Evolutionary conservation across 805 yeast species (phyloP), one percentile per base, ranked within the genome.

Genomic region (Candida coleopterorum): DNA sequence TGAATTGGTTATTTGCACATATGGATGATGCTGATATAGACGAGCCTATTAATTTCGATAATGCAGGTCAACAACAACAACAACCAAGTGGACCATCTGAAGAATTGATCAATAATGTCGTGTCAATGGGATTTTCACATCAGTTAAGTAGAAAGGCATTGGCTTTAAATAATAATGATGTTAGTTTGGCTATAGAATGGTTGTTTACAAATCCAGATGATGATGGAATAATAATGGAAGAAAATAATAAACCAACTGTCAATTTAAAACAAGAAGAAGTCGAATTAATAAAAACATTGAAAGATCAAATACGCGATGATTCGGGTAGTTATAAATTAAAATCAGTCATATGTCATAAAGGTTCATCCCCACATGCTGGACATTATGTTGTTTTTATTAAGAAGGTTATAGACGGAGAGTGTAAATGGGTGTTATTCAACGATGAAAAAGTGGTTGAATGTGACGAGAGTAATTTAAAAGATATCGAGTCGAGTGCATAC

Each of bases 171-270:
- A 59, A 64, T 6, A 74, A 75, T 18, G 82, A 83, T 50, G 64
- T 80, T 2, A 89, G 85, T 47, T 74, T 75, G 1, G 84, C 97
- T 4, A 83, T 88, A 4, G 96, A 88, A 41, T 93, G 97, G 97
- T 70, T 93, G 6, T 93, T 93, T 53, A 62, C 63, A 17, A 74
- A 90, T 52, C 86, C 94, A 9, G 84, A 84, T 42, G 95, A 84
- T 56, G 75, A 79, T 48, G 94, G 89, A 3, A 70, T 57, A 6
- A 46, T 81, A 4, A n/a, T n/a, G n/a, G 64, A 66, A 4, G 32
- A 26, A 21, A 26, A 25, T 10, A 17, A 22, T 3, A 41, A 34
- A 28, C 46, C 58, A 0, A 42, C 20, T 2, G 43, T 53, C 40
- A 68, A 73, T 49, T 70, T 46, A 14, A 46, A 34, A 15, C 37